phyloP scores from a whole-genome alignment of 2,329 filamentous ascomycete species.

The Acarospora socialis region DNA sequence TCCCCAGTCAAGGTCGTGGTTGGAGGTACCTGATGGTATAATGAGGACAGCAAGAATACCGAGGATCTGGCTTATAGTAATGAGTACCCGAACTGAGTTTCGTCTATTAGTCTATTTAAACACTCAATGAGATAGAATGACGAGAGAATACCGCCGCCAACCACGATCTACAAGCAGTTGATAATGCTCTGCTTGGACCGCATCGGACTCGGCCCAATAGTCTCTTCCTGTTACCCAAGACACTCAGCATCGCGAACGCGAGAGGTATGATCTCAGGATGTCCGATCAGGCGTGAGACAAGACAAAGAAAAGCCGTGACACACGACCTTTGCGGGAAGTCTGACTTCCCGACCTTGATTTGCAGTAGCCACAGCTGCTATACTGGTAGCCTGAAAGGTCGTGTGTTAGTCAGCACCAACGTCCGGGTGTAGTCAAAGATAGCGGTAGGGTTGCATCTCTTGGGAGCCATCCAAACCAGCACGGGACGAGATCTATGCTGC shows the following conservation, averaged over 20 bases:
- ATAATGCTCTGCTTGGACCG: conserved; percentile 32
- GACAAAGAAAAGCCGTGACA: background rate
- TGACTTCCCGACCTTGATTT: conserved; percentile 31
- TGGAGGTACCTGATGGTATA: conserved; percentile 37
- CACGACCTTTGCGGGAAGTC: conserved; percentile 18
- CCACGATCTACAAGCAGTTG: conserved; percentile 33
- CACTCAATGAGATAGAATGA: conserved; percentile 1
- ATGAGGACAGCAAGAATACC: conserved; percentile 76
- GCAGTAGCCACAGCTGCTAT: conserved; percentile 35
- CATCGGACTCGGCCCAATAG: conserved; percentile 32
- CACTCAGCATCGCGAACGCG: background rate
- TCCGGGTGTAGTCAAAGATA: background rate
- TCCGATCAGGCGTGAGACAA: conserved; percentile 6
- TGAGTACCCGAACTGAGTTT: conserved; percentile 30
- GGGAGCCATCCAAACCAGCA: conserved; percentile 12
- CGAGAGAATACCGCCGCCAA: conserved; percentile 30
- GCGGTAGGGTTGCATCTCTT: background rate
- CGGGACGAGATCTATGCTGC: conserved; percentile 2
- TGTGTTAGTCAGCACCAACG: background rate
- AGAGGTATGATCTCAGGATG: background rate
- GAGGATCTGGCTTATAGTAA: conserved; percentile 43
- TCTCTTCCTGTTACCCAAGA: conserved; percentile 24
- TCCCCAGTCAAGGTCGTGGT: background rate
- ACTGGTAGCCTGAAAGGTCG: conserved; percentile 30
- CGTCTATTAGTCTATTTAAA: conserved; percentile 7